Base-by-base conservation (phyloP, 2,329 filamentous ascomycete genomes). In the Talaromyces sp. region DNA sequence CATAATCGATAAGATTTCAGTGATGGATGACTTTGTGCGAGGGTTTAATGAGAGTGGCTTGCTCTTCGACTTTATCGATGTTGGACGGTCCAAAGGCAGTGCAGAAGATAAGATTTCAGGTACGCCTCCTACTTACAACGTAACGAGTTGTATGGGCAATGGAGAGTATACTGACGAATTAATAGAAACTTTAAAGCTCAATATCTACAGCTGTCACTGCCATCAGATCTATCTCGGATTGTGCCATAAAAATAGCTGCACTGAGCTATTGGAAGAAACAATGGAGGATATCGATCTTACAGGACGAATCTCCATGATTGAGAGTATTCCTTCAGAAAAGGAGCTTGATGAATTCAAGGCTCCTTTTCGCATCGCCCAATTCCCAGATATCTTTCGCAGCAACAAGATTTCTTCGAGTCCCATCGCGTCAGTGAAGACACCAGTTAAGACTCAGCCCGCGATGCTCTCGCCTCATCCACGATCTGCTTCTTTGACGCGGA, bases 141-240 rank as follows among this genome's bases (percentile, higher is more conserved):
- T n/a, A 43, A n/a, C 9, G 10, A 43, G n/a, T n/a, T 8, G 9
- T 47, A 33, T 27, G 25, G 27, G 72, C 17, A 15, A 6, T 50
- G 25, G 22, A 50, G 73, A 66, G 68, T 69, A 61, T 61, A 31
- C 73, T 79, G 69, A 77, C 68, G 8, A 27, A 25, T 54, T 25
- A n/a, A 61, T 41, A 86, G 85, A 85, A 68, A 77, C 78, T 31
- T 83, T 88, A 74, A 83, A 84, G 69, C 73, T 85, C 57, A 81
- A 84, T 73, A 75, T 86, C 60, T 79, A 83, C 73, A 83, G 87
- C 69, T 83, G 81, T 67, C 85, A 87, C 69, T 89, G 86, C 71
- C 85, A 84, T 62, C 85, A 87, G 64, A 82, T 89, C 61, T 77
- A 88, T 58, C 78, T 89, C 41, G 87, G 86, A 9, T 87, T 85